phyloP scores from a whole-genome alignment of 176 grass and related monocot species.

The Elymus sibiricus region DNA sequence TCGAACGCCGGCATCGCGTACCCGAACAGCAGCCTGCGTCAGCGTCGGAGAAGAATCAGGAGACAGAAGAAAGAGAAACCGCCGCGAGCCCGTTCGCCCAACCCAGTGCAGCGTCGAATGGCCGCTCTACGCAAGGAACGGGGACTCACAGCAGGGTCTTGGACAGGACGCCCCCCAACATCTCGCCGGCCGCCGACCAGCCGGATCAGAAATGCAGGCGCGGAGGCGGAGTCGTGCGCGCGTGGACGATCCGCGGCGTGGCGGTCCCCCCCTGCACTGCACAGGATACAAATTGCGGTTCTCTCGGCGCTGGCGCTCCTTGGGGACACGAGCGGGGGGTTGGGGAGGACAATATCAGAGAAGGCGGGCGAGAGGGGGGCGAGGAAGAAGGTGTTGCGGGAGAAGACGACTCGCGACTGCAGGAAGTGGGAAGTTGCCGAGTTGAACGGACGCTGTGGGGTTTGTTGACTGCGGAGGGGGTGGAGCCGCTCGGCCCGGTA shows the following conservation, averaged over 20 bases:
- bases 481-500: neutral
- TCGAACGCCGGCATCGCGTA: conserved; percentile 91
- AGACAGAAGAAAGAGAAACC: neutral
- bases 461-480: neutral
- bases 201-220: neutral
- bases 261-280: neutral
- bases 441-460: neutral
- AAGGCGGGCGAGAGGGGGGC: neutral
- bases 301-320: neutral
- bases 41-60: neutral
- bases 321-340: neutral
- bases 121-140: neutral
- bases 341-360: neutral
- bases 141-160: conserved; percentile 50
- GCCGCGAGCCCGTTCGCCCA: neutral
- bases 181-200: conserved; percentile 17
- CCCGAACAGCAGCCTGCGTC: conserved; percentile 69
- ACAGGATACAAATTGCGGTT: neutral
- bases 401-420: neutral
- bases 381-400: conserved; percentile 1
- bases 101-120: neutral
- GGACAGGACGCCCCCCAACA: conserved; percentile 57
- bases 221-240: neutral
- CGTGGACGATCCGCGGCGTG: neutral
- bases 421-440: neutral